phyloP scores from a whole-genome alignment of 495 filamentous ascomycete genomes.

The Talaromyces adpressus region DNA sequence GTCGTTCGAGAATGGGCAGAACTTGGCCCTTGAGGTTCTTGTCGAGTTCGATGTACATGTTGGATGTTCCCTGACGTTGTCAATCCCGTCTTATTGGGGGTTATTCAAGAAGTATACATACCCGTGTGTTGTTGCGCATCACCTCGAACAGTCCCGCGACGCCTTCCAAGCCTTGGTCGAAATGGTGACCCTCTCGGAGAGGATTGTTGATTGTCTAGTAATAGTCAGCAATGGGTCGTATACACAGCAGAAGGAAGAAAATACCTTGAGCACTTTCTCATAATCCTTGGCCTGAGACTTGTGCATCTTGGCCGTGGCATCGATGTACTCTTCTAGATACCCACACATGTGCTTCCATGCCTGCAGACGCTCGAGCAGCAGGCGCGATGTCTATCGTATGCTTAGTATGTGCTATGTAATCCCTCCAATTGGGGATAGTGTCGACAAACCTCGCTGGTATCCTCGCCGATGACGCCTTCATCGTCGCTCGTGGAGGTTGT shows the following conservation, averaged over 20 bases:
- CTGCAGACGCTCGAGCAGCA: constrained; percentile 76
- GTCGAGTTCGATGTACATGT: constrained; percentile 81
- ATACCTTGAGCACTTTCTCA: constrained; percentile 85
- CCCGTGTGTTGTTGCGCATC: constrained; percentile 83
- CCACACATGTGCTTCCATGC: constrained; percentile 94
- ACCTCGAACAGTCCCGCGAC: constrained; percentile 88
- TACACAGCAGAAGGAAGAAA: constrained; percentile 9
- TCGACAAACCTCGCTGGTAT: constrained; percentile 64
- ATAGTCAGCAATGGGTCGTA: neutral
- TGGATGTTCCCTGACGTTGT: constrained; percentile 60
- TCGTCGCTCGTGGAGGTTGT: constrained; percentile 42
- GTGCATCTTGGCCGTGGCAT: constrained; percentile 73
- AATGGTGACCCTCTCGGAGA: constrained; percentile 81
- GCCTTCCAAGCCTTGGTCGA: constrained; percentile 78
- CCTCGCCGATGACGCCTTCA: constrained; percentile 67
- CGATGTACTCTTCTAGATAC: constrained; percentile 85
- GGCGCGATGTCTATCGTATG: constrained; percentile 52
- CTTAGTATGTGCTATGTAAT: neutral
- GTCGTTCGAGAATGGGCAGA: constrained; percentile 77
- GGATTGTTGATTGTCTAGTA: constrained; percentile 74
- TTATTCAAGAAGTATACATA: constrained; percentile 19
- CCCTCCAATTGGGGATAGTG: constrained; percentile 11
- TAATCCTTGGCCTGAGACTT: constrained; percentile 87
- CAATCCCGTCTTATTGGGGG: neutral
- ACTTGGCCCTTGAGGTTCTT: constrained; percentile 77